A percentile compares a stretch with the other conserved stretches of the same genome.
These are phyloP conservation scores for Collybiopsis luxurians DNA, from an alignment of 768 basidiomycete species.

Conservation along the genomic window DNA sequence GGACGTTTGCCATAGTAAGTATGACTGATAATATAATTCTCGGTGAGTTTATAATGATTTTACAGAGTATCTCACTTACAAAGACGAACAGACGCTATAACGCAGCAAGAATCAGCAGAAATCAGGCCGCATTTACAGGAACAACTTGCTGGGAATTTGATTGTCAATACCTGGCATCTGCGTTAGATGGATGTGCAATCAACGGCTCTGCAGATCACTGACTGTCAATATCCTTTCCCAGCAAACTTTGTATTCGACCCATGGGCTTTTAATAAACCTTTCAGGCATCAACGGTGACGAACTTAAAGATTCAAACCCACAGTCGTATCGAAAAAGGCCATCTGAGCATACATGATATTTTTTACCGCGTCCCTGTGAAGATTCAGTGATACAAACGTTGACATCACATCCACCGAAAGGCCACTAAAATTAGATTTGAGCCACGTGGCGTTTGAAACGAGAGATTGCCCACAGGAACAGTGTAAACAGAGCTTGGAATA, in stretches of 20 bases:
- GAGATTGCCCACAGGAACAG: conserved; percentile 43
- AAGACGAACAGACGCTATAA: conserved; percentile 52
- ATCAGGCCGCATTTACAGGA: not conserved
- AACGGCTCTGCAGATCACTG: conserved; percentile 11
- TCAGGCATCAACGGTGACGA: not conserved
- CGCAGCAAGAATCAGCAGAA: not conserved
- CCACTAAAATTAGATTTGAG: conserved; percentile 31
- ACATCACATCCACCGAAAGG: conserved; percentile 52
- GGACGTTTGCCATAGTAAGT: conserved; percentile 48
- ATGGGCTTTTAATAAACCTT: not conserved
- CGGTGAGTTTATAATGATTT: not conserved
- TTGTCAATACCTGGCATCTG: conserved; percentile 49
- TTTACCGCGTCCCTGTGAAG: conserved; percentile 57
- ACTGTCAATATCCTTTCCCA: conserved; percentile 70
- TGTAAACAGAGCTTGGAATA: conserved; percentile 54
- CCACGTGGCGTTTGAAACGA: not conserved
- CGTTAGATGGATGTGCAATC: not conserved
- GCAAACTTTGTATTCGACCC: conserved; percentile 33
- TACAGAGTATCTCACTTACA: conserved; percentile 33
- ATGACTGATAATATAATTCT: conserved; percentile 32
- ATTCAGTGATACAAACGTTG: conserved; percentile 57
- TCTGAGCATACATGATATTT: conserved; percentile 66
- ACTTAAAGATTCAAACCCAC: conserved; percentile 40
- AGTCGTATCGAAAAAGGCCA: conserved; percentile 76
- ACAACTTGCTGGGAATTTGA: conserved; percentile 46